A percentile compares a stretch with the other conserved stretches of the same genome.
Conservation (phyloP, 441 rosid species). For the Erysimum pusillum region DNA sequence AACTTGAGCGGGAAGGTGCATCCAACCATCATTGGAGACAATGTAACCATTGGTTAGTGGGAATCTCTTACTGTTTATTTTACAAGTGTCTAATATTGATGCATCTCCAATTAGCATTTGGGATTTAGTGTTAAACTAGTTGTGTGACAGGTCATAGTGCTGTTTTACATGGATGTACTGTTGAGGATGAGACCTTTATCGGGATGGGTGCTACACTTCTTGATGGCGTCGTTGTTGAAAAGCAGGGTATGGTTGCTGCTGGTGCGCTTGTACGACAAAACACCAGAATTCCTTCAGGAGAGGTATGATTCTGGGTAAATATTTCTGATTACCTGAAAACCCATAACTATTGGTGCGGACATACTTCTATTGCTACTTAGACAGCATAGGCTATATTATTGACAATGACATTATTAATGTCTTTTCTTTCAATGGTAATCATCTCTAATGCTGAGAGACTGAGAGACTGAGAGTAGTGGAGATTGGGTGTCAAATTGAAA, state of each 20-base stretch:
- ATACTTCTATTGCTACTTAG: conserved; percentile 22
- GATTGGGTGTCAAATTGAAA: conserved; percentile 11
- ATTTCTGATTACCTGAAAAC: not conserved
- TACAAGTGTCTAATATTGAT: conserved; percentile 5
- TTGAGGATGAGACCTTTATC: conserved; percentile 89
- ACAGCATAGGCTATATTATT: conserved; percentile 19
- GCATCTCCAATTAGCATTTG: conserved; percentile 14
- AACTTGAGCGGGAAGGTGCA: conserved; percentile 92
- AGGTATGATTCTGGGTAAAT: conserved; percentile 56
- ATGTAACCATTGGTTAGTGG: conserved; percentile 87
- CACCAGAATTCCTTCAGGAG: conserved; percentile 82
- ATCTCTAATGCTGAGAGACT: conserved; percentile 17
- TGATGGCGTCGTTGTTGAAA: conserved; percentile 90
- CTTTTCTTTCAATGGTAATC: not conserved
- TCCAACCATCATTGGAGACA: conserved; percentile 85
- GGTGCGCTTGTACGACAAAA: conserved; percentile 97
- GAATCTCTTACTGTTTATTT: conserved; percentile 4
- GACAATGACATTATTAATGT: not conserved
- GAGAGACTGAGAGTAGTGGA: too few relatives aligned
- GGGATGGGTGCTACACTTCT: conserved; percentile 95
- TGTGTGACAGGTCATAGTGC: conserved; percentile 86
- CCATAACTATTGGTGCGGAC: not conserved
- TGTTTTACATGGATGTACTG: conserved; percentile 95
- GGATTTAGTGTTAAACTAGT: conserved; percentile 40
- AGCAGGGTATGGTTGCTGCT: conserved; percentile 93